Conservation (phyloP, 2,329 filamentous ascomycete species). For the Lecanicillium sp. region DNA sequence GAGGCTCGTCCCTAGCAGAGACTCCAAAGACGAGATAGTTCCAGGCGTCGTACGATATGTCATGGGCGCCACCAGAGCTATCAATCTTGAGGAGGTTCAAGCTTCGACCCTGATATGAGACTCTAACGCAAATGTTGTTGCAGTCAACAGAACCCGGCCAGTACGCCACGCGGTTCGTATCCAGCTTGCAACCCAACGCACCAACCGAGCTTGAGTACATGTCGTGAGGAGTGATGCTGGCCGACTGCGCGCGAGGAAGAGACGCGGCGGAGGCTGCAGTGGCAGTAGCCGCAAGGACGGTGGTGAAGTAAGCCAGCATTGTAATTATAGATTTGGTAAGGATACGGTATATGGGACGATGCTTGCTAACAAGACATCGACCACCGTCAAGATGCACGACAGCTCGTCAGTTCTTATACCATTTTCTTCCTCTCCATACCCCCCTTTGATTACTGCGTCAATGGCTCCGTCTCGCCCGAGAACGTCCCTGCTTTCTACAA, state of each 20-base stretch:
- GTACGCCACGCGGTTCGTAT: conserved; percentile 54
- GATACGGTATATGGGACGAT: no score
- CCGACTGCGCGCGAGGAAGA: conserved; percentile 20
- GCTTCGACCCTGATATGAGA: conserved; percentile 37
- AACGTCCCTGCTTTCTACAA: no score
- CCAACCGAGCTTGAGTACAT: conserved; percentile 48
- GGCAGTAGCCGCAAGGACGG: no score
- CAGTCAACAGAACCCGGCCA: conserved; percentile 46
- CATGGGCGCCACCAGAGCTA: conserved; percentile 45
- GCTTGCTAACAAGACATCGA: no score
- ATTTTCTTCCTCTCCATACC: no score
- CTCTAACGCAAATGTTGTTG: conserved; percentile 47
- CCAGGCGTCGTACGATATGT: conserved; percentile 55
- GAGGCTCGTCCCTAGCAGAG: conserved; percentile 36
- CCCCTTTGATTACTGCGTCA: no score
- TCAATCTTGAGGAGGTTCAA: conserved; percentile 52
- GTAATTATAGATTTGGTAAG: no score
- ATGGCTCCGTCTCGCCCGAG: no score
- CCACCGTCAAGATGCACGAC: no score
- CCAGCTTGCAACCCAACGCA: conserved; percentile 51
- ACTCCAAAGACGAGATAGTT: conserved; percentile 46
- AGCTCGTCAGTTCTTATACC: no score
- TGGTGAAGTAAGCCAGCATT: no score
- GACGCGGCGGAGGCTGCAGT: conserved; percentile 18
- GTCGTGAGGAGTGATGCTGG: conserved; percentile 44